phyloP scores from a whole-genome alignment of 768 basidiomycete genomes.

The Clavaria fumosa region DNA sequence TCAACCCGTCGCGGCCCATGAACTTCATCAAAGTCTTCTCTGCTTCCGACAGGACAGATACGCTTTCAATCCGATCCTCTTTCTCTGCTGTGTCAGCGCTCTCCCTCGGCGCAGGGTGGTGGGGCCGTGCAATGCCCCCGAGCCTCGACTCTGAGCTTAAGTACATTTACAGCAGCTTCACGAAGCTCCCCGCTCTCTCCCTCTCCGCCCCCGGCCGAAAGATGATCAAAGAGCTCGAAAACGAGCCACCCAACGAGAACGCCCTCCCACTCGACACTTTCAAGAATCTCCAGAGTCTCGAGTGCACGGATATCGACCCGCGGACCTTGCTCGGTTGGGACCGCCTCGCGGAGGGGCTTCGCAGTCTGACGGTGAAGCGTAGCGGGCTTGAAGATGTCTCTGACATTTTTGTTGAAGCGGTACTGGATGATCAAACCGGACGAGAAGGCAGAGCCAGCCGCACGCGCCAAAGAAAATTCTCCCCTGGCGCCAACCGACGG shows the following conservation, averaged over 20 bases:
- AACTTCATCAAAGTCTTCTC: conserved; percentile 50
- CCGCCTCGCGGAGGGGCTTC: conserved; percentile 48
- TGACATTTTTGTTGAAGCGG: conserved; percentile 61
- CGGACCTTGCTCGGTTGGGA: conserved; percentile 76
- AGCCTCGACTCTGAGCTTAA: conserved; percentile 61
- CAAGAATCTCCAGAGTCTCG: conserved; percentile 67
- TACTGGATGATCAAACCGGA: conserved; percentile 61
- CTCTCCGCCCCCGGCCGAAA: conserved; percentile 50
- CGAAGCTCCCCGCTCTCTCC: conserved; percentile 68
- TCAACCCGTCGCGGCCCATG: conserved; percentile 62
- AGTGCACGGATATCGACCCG: conserved; percentile 72
- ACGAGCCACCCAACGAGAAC: conserved; percentile 54
- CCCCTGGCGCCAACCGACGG: conserved; percentile 23
- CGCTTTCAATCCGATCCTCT: conserved; percentile 62
- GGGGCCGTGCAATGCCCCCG: conserved; percentile 42
- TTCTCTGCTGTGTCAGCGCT: conserved; percentile 61
- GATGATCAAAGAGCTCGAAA: conserved; percentile 49
- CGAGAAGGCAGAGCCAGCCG: conserved; percentile 38
- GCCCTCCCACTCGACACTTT: conserved; percentile 73
- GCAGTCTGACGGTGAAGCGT: conserved; percentile 59
- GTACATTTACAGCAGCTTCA: conserved; percentile 81
- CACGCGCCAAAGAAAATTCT: conserved; percentile 30
- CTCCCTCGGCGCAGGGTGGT: conserved; percentile 64
- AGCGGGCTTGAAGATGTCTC: conserved; percentile 73
- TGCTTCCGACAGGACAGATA: conserved; percentile 52